A percentile compares a stretch with the other conserved stretches of the same genome.
Conservation (phyloP, 441 rosid species). For the Brassica hybrid region DNA sequence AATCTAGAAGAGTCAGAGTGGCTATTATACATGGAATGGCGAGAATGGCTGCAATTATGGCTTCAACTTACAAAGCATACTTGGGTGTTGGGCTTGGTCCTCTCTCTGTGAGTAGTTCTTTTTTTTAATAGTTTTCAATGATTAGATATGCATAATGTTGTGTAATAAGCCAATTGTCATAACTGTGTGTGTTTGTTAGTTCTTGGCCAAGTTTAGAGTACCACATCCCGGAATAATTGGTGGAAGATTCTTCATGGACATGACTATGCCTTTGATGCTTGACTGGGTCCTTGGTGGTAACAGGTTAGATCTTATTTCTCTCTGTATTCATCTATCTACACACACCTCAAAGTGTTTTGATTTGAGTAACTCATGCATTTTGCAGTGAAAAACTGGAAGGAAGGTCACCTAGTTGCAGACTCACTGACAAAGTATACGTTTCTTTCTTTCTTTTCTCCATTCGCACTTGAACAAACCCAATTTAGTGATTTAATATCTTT, state of each 20-base stretch:
- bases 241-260: conserved; percentile 78
- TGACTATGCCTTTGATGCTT: conserved; percentile 87
- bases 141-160: neutral
- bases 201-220: conserved; percentile 80
- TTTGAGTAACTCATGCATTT: neutral
- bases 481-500: neutral
- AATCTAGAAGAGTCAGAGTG: conserved; percentile 73
- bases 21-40: conserved; percentile 91
- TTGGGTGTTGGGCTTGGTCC: conserved; percentile 98
- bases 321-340: neutral
- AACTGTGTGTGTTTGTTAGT: conserved; percentile 48
- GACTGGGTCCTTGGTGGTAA: conserved; percentile 93
- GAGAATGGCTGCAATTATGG: conserved; percentile 96
- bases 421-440: conserved; percentile 78
- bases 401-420: conserved; percentile 75
- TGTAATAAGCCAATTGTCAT: conserved; percentile 3
- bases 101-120: conserved; percentile 58
- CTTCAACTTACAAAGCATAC: conserved; percentile 90
- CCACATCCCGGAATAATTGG: conserved; percentile 91
- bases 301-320: conserved; percentile 54
- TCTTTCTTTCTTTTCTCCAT: neutral
- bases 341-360: neutral
- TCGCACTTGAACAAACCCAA: conserved; percentile 1
- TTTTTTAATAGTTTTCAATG: conserved; percentile 3
- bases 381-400: conserved; percentile 86